Percentiles rank a stretch among this genome's conserved stretches.
phyloP scores from a whole-genome alignment of 2,329 filamentous ascomycete species.

The Fusarium heterosporum region DNA sequence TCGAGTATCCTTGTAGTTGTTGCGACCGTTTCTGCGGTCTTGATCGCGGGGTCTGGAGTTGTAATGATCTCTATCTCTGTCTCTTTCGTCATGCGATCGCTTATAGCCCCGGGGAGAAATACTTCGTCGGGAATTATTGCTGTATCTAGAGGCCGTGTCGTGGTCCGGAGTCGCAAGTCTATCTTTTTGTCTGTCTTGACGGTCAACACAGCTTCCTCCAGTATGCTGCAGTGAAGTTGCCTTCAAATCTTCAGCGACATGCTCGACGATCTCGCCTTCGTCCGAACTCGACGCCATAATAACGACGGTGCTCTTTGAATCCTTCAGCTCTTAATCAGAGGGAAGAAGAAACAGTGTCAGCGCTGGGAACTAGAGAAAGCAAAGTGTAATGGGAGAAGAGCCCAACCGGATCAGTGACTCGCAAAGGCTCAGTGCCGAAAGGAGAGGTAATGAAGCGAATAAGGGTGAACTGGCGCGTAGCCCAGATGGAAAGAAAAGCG shows the following conservation, averaged over 20 bases:
- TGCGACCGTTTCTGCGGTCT: constrained; percentile 71
- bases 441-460: constrained; percentile 27
- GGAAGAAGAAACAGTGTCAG: constrained; percentile 52
- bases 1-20: constrained; percentile 70
- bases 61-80: constrained; percentile 53
- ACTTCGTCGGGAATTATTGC: constrained; percentile 59
- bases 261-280: constrained; percentile 88
- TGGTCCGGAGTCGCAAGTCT: constrained; percentile 69
- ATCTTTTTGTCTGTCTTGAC: constrained; percentile 82
- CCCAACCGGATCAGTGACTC: constrained; percentile 59
- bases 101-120: constrained; percentile 76
- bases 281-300: constrained; percentile 73
- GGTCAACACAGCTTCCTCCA: constrained; percentile 90
- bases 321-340: constrained; percentile 34
- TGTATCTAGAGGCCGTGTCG: constrained; percentile 59
- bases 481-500: constrained; percentile 14
- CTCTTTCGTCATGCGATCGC: constrained; percentile 72
- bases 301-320: constrained; percentile 43
- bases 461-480: constrained; percentile 16
- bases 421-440: constrained; percentile 49
- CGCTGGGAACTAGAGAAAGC: constrained; percentile 47
- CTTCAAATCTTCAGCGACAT: constrained; percentile 74
- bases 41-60: constrained; percentile 61
- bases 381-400: constrained; percentile 53
- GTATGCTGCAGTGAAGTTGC: constrained; percentile 85